Base-by-base conservation (phyloP, 768 basidiomycete species). In the Russula compacta region DNA sequence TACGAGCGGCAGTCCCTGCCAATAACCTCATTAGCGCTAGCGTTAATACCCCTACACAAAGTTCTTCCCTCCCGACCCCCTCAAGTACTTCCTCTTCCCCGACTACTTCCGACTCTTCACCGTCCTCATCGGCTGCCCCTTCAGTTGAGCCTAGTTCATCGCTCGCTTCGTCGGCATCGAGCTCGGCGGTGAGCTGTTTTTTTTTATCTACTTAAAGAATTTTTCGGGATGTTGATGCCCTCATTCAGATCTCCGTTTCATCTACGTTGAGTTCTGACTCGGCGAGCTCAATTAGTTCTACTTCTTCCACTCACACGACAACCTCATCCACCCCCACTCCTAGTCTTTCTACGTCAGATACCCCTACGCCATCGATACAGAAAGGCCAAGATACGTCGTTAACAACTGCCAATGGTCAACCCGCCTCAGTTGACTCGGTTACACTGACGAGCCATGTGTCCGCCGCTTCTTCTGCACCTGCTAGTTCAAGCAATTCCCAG, bases 1-100 rank as follows among this genome's bases (percentile, higher is more conserved):
- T 86, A 70, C 85, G 88, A 40, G 69, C 75, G 4, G 76, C 79
- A 32, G 1, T 46, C 60, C 70, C 57, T 15, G 11, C 24, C 12
- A 44, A 19, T 19, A 35, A 9, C 36, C 44, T 50, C 53, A 35
- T 50, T 59, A 61, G 64, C 21, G 19, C 59, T 53, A 40, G 66
- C n/a, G 24, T 64, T 71, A 52, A 69, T 75, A 61, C 60, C 77
- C 74, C 63, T 76, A 73, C 44, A 67, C 70, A 40, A 29, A 59
- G 19, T 56, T 6, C 65, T 14, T 54, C 63, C 47, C 38, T 64
- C 15, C 29, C 62, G 10, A 24, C 67, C 12, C 33, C 63, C 40
- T 44, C 66, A 24, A 44, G 61, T 14, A 57, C 66, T 1, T 49
- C 67, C 14, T 64, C 61, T 11, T 36, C 55, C 5, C 38, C 66